Evolutionary conservation across 352 stramenopile genomes (phyloP).

Genomic region (Phytophthora crassamura): DNA sequence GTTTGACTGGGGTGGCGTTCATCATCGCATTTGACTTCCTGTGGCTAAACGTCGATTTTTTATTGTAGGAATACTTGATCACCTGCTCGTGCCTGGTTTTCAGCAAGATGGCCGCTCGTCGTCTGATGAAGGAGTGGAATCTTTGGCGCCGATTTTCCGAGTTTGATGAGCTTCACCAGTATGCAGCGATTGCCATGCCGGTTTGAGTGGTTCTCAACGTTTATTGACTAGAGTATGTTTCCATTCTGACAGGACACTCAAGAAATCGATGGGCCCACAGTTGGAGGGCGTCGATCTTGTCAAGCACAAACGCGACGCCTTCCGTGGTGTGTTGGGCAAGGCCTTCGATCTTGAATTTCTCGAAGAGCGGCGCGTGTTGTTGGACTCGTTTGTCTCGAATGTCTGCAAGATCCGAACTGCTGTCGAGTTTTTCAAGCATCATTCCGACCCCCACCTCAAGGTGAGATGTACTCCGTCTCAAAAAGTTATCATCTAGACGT

Average conservation of each 20-base stretch:
- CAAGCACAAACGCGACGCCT: slow-evolving; percentile 60
- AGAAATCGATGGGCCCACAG: slow-evolving; percentile 50
- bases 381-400: slow-evolving; percentile 61
- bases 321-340: slow-evolving; percentile 56
- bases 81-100: slow-evolving; percentile 65
- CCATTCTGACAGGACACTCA: slow-evolving; percentile 39
- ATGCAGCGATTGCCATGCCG: neutral
- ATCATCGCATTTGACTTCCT: neutral
- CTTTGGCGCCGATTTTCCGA: slow-evolving; percentile 75
- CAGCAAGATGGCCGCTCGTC: slow-evolving; percentile 50
- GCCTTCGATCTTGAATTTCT: slow-evolving; percentile 66
- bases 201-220: neutral
- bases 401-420: slow-evolving; percentile 47
- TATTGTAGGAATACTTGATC: slow-evolving; percentile 66
- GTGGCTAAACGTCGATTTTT: neutral
- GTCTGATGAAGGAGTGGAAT: slow-evolving; percentile 65
- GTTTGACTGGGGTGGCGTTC: neutral
- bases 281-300: slow-evolving; percentile 58
- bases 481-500: neutral
- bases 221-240: neutral
- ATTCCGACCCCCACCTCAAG: slow-evolving; percentile 56
- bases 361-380: slow-evolving; percentile 53
- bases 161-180: slow-evolving; percentile 69
- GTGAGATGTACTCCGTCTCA: slow-evolving; percentile 6
- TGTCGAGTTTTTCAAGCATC: slow-evolving; percentile 70